Evolutionary conservation across 768 basidiomycete species (phyloP), one percentile per base, ranked within the genome.

Genomic region (Cystofilobasidium capitatum): DNA sequence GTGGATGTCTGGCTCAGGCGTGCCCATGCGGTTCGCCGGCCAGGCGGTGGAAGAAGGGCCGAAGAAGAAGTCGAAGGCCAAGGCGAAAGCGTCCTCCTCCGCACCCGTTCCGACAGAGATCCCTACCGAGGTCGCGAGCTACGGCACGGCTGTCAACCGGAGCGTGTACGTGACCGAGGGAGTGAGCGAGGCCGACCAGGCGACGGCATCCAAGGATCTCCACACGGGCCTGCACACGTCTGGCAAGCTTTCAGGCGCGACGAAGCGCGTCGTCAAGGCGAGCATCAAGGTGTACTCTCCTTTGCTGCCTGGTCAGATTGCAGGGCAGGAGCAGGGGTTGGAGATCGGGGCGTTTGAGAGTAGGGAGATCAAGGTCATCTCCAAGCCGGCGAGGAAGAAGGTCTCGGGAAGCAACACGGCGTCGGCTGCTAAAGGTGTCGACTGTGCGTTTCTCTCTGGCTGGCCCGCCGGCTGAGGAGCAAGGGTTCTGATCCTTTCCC

Each of bases 281-380:
- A 81, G 91, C 42, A 91, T 97, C 71, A 90, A 87, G 78, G 86
- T 92, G 76, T 86, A 84, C 72, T 88, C 89, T 42, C 75, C 66
- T 3, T 67, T 31, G 58, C 70, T 58, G 4, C 85, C 87, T 10
- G 82, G n/a, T n/a, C n/a, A n/a, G n/a, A n/a, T n/a, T n/a, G n/a
- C n/a, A n/a, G n/a, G 84, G 20, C 84, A 85, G 58, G 88, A 89
- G 60, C 89, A 69, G 87, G 88, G 75, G 84, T 85, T 66, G 44
- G 81, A 91, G 40, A 85, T 97, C 72, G 93, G 93, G 26, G 83
- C 84, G 24, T 97, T 97, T 80, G 87, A 89, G 51, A 90, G 89
- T 71, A 86, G 88, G 55, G 86, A 92, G n/a, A 97, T 98, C 81
- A 93, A 92, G 77, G 90, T 98, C 74, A 97, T 98, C 79, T 91